Conservation (phyloP, 2,329 filamentous ascomycete species). For the Emergomyces africanus region DNA sequence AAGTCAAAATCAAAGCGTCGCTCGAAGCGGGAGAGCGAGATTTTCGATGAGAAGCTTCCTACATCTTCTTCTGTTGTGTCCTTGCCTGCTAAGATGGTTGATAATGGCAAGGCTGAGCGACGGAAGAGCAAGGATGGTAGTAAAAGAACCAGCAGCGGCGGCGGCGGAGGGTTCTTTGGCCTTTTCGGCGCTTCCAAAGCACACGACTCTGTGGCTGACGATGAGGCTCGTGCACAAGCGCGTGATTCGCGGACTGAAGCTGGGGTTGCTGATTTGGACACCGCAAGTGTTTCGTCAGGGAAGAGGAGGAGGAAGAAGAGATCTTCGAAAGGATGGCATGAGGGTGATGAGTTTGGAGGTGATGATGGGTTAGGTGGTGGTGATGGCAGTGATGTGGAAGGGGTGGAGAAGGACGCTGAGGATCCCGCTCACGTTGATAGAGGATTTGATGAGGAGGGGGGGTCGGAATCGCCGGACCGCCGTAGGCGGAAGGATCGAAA, state of each 20-base stretch:
- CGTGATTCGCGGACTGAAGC: conserved; percentile 26
- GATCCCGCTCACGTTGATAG: neutral
- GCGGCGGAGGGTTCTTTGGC: conserved; percentile 22
- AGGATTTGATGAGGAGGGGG: conserved; percentile 10
- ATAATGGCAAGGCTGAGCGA: conserved; percentile 21
- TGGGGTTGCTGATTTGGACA: conserved; percentile 26
- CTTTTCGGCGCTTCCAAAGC: conserved; percentile 22
- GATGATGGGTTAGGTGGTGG: conserved; percentile 22
- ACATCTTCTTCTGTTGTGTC: conserved; percentile 23
- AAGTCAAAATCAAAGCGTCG: conserved; percentile 17
- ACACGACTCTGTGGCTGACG: neutral
- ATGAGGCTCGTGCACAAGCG: conserved; percentile 6
- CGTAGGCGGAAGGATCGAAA: conserved; percentile 16
- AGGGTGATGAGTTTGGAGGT: conserved; percentile 12
- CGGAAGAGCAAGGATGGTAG: conserved; percentile 17
- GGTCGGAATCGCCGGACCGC: conserved; percentile 12
- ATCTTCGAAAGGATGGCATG: conserved; percentile 22
- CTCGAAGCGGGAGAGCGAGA: conserved; percentile 14
- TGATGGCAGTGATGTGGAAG: neutral
- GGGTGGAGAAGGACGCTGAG: conserved; percentile 7
- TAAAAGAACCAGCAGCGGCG: conserved; percentile 1
- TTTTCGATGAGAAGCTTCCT: conserved; percentile 10
- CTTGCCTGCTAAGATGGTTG: conserved; percentile 20
- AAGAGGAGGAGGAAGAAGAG: conserved; percentile 36
- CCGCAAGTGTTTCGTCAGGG: conserved; percentile 15